Evolutionary conservation across 2,329 filamentous ascomycete genomes (phyloP), one percentile per base, ranked within the genome.

Genomic region (Xylariales sp.): DNA sequence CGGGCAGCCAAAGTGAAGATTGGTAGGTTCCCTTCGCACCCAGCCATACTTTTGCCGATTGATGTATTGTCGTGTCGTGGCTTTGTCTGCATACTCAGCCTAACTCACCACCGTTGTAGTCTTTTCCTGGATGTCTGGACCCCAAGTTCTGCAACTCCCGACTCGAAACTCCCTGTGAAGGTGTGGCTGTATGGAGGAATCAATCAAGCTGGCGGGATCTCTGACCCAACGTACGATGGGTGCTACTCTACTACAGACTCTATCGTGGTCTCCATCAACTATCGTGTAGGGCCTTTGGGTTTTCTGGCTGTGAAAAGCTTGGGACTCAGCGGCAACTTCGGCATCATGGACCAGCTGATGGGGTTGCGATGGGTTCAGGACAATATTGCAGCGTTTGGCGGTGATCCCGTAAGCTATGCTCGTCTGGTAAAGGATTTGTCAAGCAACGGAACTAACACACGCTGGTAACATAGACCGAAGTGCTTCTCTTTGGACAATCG

Each of bases 341-440:
- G 70, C 1, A 51, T 74, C 4, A 61, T 71, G 16, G 72, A 77
- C 41, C 71, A 74, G 50, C 59, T 70, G 10, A 65, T 72, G 6
- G 69, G 62, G 3, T 51, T 77, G 3, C 54, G 65, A 31, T 76
- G 73, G 72, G 66, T 75, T 0, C 65, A 72, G 38, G 56, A 65
- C 14, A 63, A 76, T 29, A 72, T 76, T 28, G 52, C 33, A 3
- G 46, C 44, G 5, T 71, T 71, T 43, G 64, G 70, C 8, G 71
- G 72, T 1, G 64, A 74, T 43, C 63, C 64, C 15, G 51, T 52
- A 42, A 22, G 51, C 45, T 29, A 14, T 29, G 18, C 29, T 20
- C 20, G n/a, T 20, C 6, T 11, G 6, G 14, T 11, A 24, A 19
- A 15, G 16, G n/a, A 15, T 19, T 20, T 16, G 12, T 21, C 31